Conservation (phyloP, 495 filamentous ascomycete genomes). For the Xylaria sp. region DNA sequence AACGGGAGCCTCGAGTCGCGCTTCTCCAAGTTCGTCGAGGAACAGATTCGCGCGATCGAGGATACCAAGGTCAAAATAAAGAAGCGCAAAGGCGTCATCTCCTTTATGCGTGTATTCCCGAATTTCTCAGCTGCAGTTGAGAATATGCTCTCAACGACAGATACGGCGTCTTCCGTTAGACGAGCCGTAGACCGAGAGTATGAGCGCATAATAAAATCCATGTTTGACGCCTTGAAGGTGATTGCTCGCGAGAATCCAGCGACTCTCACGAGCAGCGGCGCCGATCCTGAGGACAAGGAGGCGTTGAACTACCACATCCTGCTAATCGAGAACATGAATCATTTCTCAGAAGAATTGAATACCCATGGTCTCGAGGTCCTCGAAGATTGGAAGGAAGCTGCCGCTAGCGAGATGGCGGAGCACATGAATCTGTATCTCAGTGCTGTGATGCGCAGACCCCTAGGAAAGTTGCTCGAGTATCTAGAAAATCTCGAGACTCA, state of each 20-base stretch:
- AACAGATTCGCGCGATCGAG: slow-evolving; percentile 93
- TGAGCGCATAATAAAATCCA: slow-evolving; percentile 85
- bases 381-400: slow-evolving; percentile 78
- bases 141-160: slow-evolving; percentile 71
- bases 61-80: slow-evolving; percentile 99
- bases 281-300: slow-evolving; percentile 89
- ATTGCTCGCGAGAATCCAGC: slow-evolving; percentile 92
- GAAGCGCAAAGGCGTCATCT: slow-evolving; percentile 95
- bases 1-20: slow-evolving; percentile 75
- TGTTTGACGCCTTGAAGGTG: slow-evolving; percentile 95
- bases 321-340: slow-evolving; percentile 98
- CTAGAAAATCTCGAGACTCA: slow-evolving; percentile 82
- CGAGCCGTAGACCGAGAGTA: slow-evolving; percentile 86
- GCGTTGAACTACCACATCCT: slow-evolving; percentile 95
- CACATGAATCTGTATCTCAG: slow-evolving; percentile 87
- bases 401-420: slow-evolving; percentile 79
- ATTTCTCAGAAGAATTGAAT: slow-evolving; percentile 91
- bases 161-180: slow-evolving; percentile 69
- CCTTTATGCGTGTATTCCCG: slow-evolving; percentile 92
- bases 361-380: slow-evolving; percentile 75
- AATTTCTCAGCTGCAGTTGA: slow-evolving; percentile 81
- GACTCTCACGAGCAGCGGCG: slow-evolving; percentile 49
- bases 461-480: slow-evolving; percentile 90
- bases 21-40: slow-evolving; percentile 90
- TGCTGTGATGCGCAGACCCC: slow-evolving; percentile 84